Evolutionary conservation across 2,329 filamentous ascomycete genomes (phyloP).

Genomic region (Arthrobotrys megalospora): DNA sequence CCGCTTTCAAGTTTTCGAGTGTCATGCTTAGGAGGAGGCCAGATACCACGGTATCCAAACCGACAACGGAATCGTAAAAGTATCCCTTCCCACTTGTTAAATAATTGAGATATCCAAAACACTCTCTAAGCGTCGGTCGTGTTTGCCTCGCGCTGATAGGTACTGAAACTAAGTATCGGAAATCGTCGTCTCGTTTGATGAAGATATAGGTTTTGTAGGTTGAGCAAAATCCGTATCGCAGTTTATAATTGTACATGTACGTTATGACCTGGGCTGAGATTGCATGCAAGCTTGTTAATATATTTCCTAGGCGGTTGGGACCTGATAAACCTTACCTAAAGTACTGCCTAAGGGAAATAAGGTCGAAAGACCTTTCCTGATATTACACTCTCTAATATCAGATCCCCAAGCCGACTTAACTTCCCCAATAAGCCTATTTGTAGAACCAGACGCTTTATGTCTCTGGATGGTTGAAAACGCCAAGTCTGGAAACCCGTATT

Average conservation of each 20-base stretch:
- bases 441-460: conserved; percentile 17
- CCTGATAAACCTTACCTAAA: not conserved
- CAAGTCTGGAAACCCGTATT: conserved; percentile 7
- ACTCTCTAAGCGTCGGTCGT: conserved; percentile 13
- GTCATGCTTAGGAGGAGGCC: conserved; percentile 23
- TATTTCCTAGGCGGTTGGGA: not conserved
- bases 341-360: conserved; percentile 7
- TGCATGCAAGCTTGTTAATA: not conserved
- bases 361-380: conserved; percentile 19
- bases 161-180: conserved; percentile 6
- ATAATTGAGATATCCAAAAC: conserved; percentile 16
- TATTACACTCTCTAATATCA: conserved; percentile 27
- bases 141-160: conserved; percentile 16
- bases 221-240: conserved; percentile 23
- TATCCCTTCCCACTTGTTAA: conserved; percentile 15
- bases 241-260: conserved; percentile 23
- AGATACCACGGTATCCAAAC: not conserved
- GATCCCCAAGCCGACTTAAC: conserved; percentile 22
- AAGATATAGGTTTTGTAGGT: conserved; percentile 19
- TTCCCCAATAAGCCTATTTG: conserved; percentile 7
- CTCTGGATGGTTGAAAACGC: conserved; percentile 12
- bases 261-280: conserved; percentile 15
- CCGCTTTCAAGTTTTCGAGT: conserved; percentile 14
- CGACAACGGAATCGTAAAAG: conserved; percentile 2
- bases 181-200: conserved; percentile 29